Base-by-base conservation (phyloP, 2,329 filamentous ascomycete species). In the Stemphylium lycopersici region DNA sequence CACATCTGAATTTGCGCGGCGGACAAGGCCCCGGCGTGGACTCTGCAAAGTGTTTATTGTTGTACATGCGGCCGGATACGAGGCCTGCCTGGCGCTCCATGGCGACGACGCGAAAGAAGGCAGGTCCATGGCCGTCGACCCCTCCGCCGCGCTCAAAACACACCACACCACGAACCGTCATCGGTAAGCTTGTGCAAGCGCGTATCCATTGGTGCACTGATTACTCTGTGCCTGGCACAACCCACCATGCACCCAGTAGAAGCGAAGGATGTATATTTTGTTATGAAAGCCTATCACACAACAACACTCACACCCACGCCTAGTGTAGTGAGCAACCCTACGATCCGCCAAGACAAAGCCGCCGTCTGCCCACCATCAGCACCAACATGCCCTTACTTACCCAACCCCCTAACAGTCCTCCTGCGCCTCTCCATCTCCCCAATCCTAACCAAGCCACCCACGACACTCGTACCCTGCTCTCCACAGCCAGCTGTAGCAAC, bases 401-500 rank as follows among this genome's bases (percentile, higher is more conserved):
- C 46, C 39, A 48, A 37, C 2, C 40, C 40, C 10, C 42, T 36
- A 29, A 50, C 34, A 24, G 36, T 54, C 45, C 47, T 48, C 36
- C 55, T 54, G 15, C 59, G 53, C 37, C 43, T 57, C 54, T 62
- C 55, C 48, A 56, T 57, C 36, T 61, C 52, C 6, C 52, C 59
- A 40, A 62, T 42, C 6, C 46, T 52, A 1, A 64, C 38, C 43
- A 68, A 33, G 3, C 53, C 46, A 12, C 66, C 62, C 46, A 59
- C 38, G n/a, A 52, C 34, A 24, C 43, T 34, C 1, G 55, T 54
- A 1, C 63, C 65, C 18, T 43, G 20, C 10, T 54, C 55, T 6
- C 62, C 65, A 55, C 65, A 68, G 3, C 65, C 57, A 10, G 49
- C 43, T 5, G 60, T 64, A 41, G 52, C 52, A 13, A 68, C 62